Evolutionary conservation across 2,329 filamentous ascomycete genomes (phyloP).

Genomic region (Phialocephala subalpina): DNA sequence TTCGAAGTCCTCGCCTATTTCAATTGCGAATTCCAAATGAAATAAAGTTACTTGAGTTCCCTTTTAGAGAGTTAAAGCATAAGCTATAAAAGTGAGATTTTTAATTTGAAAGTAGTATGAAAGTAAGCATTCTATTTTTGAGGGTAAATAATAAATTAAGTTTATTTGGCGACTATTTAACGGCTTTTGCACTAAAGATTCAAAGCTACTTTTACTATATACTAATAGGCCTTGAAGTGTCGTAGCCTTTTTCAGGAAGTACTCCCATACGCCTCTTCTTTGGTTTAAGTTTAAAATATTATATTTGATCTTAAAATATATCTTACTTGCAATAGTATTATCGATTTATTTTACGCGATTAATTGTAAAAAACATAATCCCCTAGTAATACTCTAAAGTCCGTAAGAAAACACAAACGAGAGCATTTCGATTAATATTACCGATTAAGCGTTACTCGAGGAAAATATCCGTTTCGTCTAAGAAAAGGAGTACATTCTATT

Average conservation of each 20-base stretch:
- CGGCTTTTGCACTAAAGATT: conserved; percentile 2
- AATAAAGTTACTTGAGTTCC: conserved; percentile 17
- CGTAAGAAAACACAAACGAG: conserved; percentile 44
- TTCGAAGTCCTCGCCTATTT: conserved; percentile 26
- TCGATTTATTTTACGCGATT: conserved; percentile 36
- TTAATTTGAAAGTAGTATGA: conserved; percentile 24
- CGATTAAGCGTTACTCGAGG: conserved; percentile 20
- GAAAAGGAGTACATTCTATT: conserved; percentile 30
- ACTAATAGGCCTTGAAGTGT: conserved; percentile 6
- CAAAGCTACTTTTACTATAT: conserved; percentile 4
- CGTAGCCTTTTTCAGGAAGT: not conserved
- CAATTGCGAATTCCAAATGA: conserved; percentile 32
- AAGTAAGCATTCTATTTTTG: conserved; percentile 13
- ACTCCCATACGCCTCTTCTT: conserved; percentile 4
- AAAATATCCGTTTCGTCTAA: conserved; percentile 34
- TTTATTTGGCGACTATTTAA: conserved; percentile 19
- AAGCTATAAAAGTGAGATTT: conserved; percentile 13
- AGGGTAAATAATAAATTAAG: conserved; percentile 8
- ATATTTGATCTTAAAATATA: conserved; percentile 33
- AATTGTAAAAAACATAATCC: conserved; percentile 48
- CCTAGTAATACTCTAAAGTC: conserved; percentile 48
- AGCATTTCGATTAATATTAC: conserved; percentile 21
- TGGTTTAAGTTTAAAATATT: conserved; percentile 23
- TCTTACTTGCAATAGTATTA: conserved; percentile 25
- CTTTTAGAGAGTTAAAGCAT: conserved; percentile 19